Conservation (phyloP, 148 eudicot genomes). For the Chenopodium berlandieri region DNA sequence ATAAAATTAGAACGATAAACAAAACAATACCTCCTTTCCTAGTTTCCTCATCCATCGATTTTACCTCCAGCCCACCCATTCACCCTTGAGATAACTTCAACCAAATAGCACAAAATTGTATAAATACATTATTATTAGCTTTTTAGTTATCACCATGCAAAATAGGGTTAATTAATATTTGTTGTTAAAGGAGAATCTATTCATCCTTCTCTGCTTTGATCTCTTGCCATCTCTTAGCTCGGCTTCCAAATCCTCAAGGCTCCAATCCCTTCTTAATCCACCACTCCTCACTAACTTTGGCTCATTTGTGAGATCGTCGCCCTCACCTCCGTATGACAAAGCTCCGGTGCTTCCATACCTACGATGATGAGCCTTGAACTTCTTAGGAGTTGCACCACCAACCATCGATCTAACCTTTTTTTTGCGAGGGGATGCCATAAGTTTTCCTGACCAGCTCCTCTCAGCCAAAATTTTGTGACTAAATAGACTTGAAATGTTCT, state of each 20-base stretch:
- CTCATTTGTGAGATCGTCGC: background rate
- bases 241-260: constrained; percentile 56
- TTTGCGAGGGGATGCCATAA: constrained; percentile 23
- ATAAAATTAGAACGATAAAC: background rate
- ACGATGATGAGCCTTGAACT: constrained; percentile 20
- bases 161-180: background rate
- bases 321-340: constrained; percentile 8
- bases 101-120: background rate
- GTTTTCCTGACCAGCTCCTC: constrained; percentile 49
- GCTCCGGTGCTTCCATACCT: constrained; percentile 27
- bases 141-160: background rate
- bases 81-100: constrained; percentile 10
- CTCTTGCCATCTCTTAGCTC: constrained; percentile 18
- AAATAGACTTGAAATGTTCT: background rate
- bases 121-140: constrained; percentile 3
- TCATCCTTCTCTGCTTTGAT: constrained; percentile 15
- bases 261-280: constrained; percentile 90
- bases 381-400: constrained; percentile 10
- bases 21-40: background rate
- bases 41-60: background rate
- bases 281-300: constrained; percentile 69
- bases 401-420: background rate
- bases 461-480: constrained; percentile 25
- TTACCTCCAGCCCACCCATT: background rate
- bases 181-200: background rate